These are phyloP conservation scores for Trypanosoma lewisi DNA, from an alignment of 208 protist genomes.

Conservation along the genomic window DNA sequence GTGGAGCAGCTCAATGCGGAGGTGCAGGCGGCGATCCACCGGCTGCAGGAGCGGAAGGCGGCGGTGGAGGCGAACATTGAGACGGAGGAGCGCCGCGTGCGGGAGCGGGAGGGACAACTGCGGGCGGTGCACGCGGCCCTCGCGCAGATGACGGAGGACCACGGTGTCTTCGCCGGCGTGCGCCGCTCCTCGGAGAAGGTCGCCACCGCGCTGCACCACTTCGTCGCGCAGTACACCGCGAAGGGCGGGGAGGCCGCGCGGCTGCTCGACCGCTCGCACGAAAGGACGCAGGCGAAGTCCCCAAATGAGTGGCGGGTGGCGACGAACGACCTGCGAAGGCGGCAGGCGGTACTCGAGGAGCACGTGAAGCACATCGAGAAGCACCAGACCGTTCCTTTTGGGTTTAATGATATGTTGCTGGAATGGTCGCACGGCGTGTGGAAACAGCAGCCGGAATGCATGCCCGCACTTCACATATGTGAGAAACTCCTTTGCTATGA, in stretches of 20 bases:
- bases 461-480: slow-evolving; percentile 20
- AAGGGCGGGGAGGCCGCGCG: slow-evolving; percentile 31
- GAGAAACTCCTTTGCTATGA: slow-evolving; percentile 21
- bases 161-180: slow-evolving; percentile 33
- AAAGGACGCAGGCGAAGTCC: slow-evolving; percentile 28
- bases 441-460: slow-evolving; percentile 38
- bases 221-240: slow-evolving; percentile 33
- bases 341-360: slow-evolving; percentile 31
- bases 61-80: slow-evolving; percentile 52
- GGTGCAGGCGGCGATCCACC: slow-evolving; percentile 29
- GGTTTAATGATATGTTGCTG: slow-evolving; percentile 19
- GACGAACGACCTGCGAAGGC: slow-evolving; percentile 38
- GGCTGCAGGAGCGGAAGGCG: slow-evolving; percentile 45
- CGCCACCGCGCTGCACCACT: slow-evolving; percentile 26
- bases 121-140: slow-evolving; percentile 46
- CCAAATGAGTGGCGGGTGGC: slow-evolving; percentile 46
- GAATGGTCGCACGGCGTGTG: slow-evolving; percentile 39
- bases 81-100: slow-evolving; percentile 47
- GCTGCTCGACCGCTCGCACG: slow-evolving; percentile 42
- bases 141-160: slow-evolving; percentile 49
- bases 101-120: slow-evolving; percentile 47
- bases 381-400: slow-evolving; percentile 18
- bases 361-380: slow-evolving; percentile 22
- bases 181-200: slow-evolving; percentile 38
- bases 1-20: slow-evolving; percentile 25